Evolutionary conservation across 2,329 filamentous ascomycete species (phyloP).

Genomic region (Colletotrichum neosansevieriae): DNA sequence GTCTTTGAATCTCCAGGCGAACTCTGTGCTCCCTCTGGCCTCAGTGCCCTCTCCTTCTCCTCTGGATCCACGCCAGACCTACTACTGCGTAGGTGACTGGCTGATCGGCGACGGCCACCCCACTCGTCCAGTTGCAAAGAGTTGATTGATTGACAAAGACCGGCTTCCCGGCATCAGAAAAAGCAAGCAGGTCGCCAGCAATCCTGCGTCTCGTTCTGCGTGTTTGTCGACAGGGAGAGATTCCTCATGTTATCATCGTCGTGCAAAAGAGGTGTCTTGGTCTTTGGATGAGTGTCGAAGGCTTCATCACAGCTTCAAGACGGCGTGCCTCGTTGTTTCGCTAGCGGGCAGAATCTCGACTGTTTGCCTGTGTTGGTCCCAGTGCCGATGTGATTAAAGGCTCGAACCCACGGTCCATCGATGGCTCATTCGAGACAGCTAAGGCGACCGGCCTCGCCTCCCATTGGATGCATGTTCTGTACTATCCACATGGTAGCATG

Average conservation of each 20-base stretch:
- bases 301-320: no score
- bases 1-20: neutral
- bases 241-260: neutral
- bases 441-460: conserved; percentile 15
- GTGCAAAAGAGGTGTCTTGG: neutral
- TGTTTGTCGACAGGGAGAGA: neutral
- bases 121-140: conserved; percentile 22
- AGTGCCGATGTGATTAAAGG: conserved; percentile 40
- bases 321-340: neutral
- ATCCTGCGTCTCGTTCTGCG: neutral
- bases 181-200: neutral
- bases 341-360: conserved; percentile 12
- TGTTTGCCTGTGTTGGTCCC: conserved; percentile 25
- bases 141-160: conserved; percentile 20
- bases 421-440: conserved; percentile 37
- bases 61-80: neutral
- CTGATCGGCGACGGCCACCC: conserved; percentile 19
- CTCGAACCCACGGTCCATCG: conserved; percentile 19
- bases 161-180: conserved; percentile 10
- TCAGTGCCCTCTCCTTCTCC: neutral
- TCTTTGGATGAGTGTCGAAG: no score
- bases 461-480: conserved; percentile 32
- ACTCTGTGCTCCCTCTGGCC: no score
- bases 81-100: conserved; percentile 2
- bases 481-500: conserved; percentile 27